Conservation (phyloP, 202 grass and related monocot species). For the Schoenoplectus triqueter region DNA sequence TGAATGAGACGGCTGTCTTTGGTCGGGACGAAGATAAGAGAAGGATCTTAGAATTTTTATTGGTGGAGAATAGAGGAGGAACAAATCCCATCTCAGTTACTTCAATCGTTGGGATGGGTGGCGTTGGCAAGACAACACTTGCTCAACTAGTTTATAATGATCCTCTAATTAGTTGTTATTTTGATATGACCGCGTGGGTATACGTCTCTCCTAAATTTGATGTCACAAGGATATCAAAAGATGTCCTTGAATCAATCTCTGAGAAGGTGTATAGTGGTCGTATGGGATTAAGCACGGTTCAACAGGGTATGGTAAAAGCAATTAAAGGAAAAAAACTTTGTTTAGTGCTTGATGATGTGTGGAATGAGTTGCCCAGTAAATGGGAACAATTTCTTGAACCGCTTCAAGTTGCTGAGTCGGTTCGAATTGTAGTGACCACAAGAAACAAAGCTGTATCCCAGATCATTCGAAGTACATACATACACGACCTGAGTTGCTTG, state of each 20-base stretch:
- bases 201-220: conserved; percentile 47
- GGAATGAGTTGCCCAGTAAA: conserved; percentile 26
- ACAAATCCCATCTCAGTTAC: not conserved
- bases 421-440: conserved; percentile 48
- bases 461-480: not conserved
- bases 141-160: conserved; percentile 53
- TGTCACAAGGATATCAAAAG: conserved; percentile 29
- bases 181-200: conserved; percentile 38
- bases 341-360: conserved; percentile 57
- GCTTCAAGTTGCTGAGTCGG: not conserved
- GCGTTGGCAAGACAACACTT: conserved; percentile 46
- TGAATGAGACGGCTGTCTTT: conserved; percentile 39
- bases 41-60: conserved; percentile 12
- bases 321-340: conserved; percentile 26
- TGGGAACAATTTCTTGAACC: conserved; percentile 42
- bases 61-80: not conserved
- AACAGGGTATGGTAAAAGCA: conserved; percentile 3
- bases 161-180: conserved; percentile 7
- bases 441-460: conserved; percentile 39
- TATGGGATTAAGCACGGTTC: conserved; percentile 29
- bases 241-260: conserved; percentile 30
- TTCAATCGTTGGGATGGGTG: not conserved
- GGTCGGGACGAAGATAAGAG: conserved; percentile 43
- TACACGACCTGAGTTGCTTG: conserved; percentile 26
- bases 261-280: not conserved